These are phyloP conservation scores for Hamamelis virginiana DNA, from an alignment of 164 flowering plant genomes.

Conservation along the genomic window DNA sequence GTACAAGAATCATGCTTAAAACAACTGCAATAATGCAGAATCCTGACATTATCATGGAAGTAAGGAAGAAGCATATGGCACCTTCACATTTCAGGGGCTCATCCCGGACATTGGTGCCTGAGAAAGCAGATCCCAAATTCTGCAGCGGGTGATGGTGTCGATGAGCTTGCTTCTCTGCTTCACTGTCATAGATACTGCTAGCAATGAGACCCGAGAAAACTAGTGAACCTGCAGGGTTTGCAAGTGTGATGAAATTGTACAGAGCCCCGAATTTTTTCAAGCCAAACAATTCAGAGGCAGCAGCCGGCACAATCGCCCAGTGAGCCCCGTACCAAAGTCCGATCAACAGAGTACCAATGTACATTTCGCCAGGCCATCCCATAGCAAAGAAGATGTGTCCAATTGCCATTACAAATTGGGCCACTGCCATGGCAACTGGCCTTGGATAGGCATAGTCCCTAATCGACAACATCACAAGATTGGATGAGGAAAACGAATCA, in stretches of 20 bases:
- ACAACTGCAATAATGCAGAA: slow-evolving; percentile 72
- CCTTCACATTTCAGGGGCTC: slow-evolving; percentile 73
- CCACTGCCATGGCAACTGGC: slow-evolving; percentile 73
- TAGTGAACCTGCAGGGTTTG: slow-evolving; percentile 87
- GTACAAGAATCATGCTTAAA: slow-evolving; percentile 78
- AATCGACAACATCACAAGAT: slow-evolving; percentile 11
- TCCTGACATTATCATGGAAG: slow-evolving; percentile 77
- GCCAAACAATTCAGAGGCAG: slow-evolving; percentile 96
- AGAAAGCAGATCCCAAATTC: slow-evolving; percentile 20
- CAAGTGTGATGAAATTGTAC: slow-evolving; percentile 89
- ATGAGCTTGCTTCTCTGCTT: slow-evolving; percentile 86
- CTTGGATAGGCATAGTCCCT: slow-evolving; percentile 93
- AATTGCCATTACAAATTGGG: slow-evolving; percentile 76
- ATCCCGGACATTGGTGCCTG: slow-evolving; percentile 28
- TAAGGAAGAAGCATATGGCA: slow-evolving; percentile 72
- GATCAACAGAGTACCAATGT: slow-evolving; percentile 74
- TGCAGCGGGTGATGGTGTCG: slow-evolving; percentile 16
- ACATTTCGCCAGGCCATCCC: slow-evolving; percentile 94
- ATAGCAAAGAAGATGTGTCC: slow-evolving; percentile 81
- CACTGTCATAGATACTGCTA: slow-evolving; percentile 76
- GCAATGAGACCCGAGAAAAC: slow-evolving; percentile 87
- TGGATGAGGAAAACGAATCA: neutral
- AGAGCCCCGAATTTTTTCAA: slow-evolving; percentile 87
- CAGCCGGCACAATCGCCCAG: slow-evolving; percentile 95
- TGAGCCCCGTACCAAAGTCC: slow-evolving; percentile 99